A percentile compares a stretch with the other conserved stretches of the same genome.
Evolutionary conservation across 2,329 filamentous ascomycete species (phyloP).

Genomic region (Colletotrichum sp.): DNA sequence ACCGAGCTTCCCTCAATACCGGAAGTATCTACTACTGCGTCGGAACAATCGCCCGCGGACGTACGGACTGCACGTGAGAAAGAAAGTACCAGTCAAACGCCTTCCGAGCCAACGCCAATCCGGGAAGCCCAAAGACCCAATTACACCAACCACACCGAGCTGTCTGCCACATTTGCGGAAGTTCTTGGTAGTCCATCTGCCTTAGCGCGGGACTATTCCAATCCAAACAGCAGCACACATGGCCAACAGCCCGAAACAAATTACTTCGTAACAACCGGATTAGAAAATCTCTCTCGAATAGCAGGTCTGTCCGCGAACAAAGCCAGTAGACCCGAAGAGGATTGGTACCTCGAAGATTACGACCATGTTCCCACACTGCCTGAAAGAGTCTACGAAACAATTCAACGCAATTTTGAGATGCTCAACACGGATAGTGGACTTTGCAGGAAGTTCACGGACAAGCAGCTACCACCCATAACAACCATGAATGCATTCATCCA

Average conservation of each 20-base stretch:
- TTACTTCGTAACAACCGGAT: not conserved
- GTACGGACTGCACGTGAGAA: not conserved
- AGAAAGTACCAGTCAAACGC: no score
- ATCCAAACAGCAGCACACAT: not conserved
- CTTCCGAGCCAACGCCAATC: not conserved
- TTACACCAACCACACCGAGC: not conserved
- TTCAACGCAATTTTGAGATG: not conserved
- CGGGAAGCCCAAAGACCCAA: not conserved
- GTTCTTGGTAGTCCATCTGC: not conserved
- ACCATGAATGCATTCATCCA: not conserved
- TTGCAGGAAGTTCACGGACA: not conserved
- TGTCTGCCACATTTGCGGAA: not conserved
- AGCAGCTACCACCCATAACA: not conserved
- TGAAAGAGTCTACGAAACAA: not conserved
- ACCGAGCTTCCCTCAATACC: not conserved
- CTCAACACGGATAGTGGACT: not conserved
- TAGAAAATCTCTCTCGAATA: not conserved
- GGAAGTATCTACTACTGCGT: not conserved
- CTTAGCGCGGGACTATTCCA: not conserved
- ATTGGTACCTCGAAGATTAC: not conserved
- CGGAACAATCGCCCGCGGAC: not conserved
- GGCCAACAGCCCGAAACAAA: not conserved
- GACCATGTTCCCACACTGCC: not conserved
- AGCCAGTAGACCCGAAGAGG: not conserved
- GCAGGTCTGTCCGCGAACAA: not conserved